Conservation (phyloP, 2,329 filamentous ascomycete species). For the Volutella citrinella region DNA sequence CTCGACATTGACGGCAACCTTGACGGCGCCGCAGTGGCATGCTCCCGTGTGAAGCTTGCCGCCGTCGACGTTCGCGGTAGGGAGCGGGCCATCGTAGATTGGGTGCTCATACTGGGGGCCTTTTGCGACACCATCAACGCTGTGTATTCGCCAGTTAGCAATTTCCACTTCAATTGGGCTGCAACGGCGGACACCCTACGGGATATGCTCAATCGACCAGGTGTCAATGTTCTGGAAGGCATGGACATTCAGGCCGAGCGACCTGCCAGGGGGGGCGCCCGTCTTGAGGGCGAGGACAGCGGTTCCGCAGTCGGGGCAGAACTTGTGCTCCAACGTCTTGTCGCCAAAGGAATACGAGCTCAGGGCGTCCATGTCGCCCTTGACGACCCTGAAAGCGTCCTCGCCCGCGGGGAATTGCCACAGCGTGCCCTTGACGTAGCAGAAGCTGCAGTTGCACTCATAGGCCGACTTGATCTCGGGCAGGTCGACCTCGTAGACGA, state of each 20-base stretch:
- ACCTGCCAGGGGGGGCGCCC: slow-evolving; percentile 24
- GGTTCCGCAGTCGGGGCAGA: slow-evolving; percentile 50
- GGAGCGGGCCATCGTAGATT: slow-evolving; percentile 39
- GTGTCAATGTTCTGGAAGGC: slow-evolving; percentile 43
- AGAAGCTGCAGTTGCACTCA: slow-evolving; percentile 68
- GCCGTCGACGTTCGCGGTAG: slow-evolving; percentile 33
- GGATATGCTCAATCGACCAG: slow-evolving; percentile 34
- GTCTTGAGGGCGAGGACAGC: slow-evolving; percentile 33
- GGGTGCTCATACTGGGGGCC: slow-evolving; percentile 33
- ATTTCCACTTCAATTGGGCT: neutral
- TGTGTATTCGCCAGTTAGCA: neutral
- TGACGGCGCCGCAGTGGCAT: slow-evolving; percentile 52
- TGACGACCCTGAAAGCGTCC: slow-evolving; percentile 41
- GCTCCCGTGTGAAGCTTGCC: slow-evolving; percentile 45
- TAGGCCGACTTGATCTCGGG: slow-evolving; percentile 55
- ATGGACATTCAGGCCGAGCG: slow-evolving; percentile 40
- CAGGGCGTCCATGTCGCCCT: slow-evolving; percentile 41
- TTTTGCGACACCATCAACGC: slow-evolving; percentile 33
- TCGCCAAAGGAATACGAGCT: slow-evolving; percentile 42
- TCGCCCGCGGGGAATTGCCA: slow-evolving; percentile 31
- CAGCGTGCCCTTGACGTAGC: slow-evolving; percentile 47
- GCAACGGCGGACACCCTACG: slow-evolving; percentile 28
- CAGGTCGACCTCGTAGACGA: slow-evolving; percentile 48
- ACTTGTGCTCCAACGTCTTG: slow-evolving; percentile 44
- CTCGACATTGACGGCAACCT: slow-evolving; percentile 39